These are phyloP conservation scores for Suillus subluteus DNA, from an alignment of 768 basidiomycete genomes.

Conservation along the genomic window DNA sequence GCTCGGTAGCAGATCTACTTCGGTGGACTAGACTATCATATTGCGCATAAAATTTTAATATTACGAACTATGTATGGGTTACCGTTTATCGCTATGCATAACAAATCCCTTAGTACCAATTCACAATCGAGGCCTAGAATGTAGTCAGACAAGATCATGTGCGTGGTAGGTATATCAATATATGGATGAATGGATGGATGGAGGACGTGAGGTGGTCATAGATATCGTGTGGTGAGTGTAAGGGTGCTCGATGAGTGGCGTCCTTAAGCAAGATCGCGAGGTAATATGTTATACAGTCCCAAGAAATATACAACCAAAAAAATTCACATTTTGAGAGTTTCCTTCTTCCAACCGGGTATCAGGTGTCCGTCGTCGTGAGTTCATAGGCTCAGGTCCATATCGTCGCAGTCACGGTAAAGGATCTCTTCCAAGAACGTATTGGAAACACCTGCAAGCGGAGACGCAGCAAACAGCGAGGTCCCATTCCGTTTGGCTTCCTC, in stretches of 20 bases:
- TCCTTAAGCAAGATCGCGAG: constrained; percentile 35
- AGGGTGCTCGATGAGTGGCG: constrained; percentile 7
- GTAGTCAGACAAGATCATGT: constrained; percentile 13
- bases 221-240: constrained; percentile 14
- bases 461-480: constrained; percentile 53
- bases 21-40: constrained; percentile 13
- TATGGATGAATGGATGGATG: not conserved
- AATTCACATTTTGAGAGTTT: constrained; percentile 11
- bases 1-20: not conserved
- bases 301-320: constrained; percentile 36
- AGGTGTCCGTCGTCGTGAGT: constrained; percentile 1
- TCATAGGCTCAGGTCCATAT: constrained; percentile 47
- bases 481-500: constrained; percentile 38
- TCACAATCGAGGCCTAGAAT: constrained; percentile 15
- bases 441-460: constrained; percentile 64
- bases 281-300: constrained; percentile 42
- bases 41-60: constrained; percentile 18
- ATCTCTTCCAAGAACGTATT: constrained; percentile 69
- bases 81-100: constrained; percentile 22
- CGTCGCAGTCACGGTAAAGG: constrained; percentile 41
- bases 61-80: constrained; percentile 22
- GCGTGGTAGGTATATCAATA: constrained; percentile 27
- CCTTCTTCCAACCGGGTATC: not conserved
- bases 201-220: constrained; percentile 20
- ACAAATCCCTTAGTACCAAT: constrained; percentile 21